Evolutionary conservation across 768 basidiomycete species (phyloP), one percentile per base, ranked within the genome.

Genomic region (Boletus barrowsii): DNA sequence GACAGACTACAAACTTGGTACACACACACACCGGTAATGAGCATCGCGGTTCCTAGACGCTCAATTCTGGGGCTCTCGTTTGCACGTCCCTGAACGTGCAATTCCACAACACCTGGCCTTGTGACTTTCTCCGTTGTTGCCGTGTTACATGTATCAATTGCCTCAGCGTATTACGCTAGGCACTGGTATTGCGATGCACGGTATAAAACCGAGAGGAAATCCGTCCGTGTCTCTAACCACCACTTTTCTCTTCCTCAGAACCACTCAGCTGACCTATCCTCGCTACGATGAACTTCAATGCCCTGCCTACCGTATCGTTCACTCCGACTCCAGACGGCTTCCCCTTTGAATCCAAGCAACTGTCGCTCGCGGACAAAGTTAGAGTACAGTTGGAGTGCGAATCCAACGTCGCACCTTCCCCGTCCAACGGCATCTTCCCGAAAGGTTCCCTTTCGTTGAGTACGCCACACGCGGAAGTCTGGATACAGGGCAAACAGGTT

Each of bases 361-460:
- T 79, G 7, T 52, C 66, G 1, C 64, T 79, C 39, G 51, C 66
- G 20, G 56, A 54, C 26, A 66, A 66, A 53, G 57, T 63, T 52
- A 68, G 63, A 33, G 42, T 73, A 18, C 62, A 62, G n/a, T 62
- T 79, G 20, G 75, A 70, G 20, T 53, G 65, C 6, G 68, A 72
- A 47, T 64, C 74, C 4, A 47, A 63, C 14, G 55, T 63, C 10
- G 58, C 66, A 20, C 53, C 64, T 26, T 66, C 59, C 17, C 3
- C 45, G 10, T 67, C 50, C 43, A 81, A 79, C 32, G 79, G 79
- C 7, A 71, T 73, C 72, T 79, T 81, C 56, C 65, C 78, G 2
- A 51, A 44, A 24, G 68, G 64, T 10, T 36, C 75, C 24, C 63
- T 80, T 42, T 69, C 78, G 35, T 62, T 82, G 30, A 75, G 75